Conservation (phyloP, 768 basidiomycete genomes). For the Amanita muscaria region DNA sequence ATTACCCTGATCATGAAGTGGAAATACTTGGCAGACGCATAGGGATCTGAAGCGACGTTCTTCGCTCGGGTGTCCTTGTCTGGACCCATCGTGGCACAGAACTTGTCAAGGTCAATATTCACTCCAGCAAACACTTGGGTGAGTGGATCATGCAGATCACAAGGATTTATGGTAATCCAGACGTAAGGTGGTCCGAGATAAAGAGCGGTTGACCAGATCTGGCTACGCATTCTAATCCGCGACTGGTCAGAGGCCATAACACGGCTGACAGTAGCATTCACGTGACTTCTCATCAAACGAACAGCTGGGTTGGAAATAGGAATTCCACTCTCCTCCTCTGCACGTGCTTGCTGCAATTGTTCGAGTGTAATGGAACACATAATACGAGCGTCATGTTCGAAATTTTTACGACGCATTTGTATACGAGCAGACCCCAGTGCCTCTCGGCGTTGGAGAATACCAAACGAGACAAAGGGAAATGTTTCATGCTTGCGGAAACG, state of each 20-base stretch:
- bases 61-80: background rate
- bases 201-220: slow-evolving; percentile 1
- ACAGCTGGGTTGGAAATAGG: background rate
- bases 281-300: slow-evolving; percentile 6
- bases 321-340: slow-evolving; percentile 17
- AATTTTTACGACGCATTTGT: no score
- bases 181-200: background rate
- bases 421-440: slow-evolving; percentile 14
- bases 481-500: slow-evolving; percentile 23
- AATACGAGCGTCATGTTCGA: no score
- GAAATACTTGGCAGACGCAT: background rate
- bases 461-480: slow-evolving; percentile 24
- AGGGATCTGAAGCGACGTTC: background rate
- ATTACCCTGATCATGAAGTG: slow-evolving; percentile 1
- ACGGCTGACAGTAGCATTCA: slow-evolving; percentile 2
- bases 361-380: no score
- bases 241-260: slow-evolving; percentile 13
- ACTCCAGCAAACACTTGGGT: slow-evolving; percentile 1
- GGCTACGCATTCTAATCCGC: background rate
- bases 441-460: slow-evolving; percentile 19
- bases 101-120: background rate
- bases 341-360: slow-evolving; percentile 16
- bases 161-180: slow-evolving; percentile 6
- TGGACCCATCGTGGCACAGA: background rate
- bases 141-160: slow-evolving; percentile 5